Evolutionary conservation across 2,329 filamentous ascomycete genomes (phyloP).

Genomic region (Alternaria infectoria): DNA sequence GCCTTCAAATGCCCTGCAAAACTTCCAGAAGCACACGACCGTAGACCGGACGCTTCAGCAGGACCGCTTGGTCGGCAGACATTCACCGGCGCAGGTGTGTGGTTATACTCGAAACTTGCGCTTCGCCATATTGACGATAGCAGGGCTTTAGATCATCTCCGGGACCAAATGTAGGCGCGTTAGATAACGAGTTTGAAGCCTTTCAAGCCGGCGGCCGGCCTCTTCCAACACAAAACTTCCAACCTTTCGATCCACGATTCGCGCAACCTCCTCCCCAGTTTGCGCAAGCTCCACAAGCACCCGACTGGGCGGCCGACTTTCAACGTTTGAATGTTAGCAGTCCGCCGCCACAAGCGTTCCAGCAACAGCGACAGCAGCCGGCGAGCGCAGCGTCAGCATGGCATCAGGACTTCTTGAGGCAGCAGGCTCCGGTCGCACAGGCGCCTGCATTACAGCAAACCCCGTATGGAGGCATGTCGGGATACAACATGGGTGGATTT

Average conservation of each 20-base stretch:
- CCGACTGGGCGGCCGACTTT: slow-evolving; percentile 59
- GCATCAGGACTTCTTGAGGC: slow-evolving; percentile 66
- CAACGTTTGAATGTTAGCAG: slow-evolving; percentile 54
- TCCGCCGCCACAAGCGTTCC: slow-evolving; percentile 53
- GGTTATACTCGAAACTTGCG: neutral
- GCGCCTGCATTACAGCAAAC: slow-evolving; percentile 35
- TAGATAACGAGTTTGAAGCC: slow-evolving; percentile 73
- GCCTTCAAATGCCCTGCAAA: slow-evolving; percentile 76
- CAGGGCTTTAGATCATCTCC: slow-evolving; percentile 68
- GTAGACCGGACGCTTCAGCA: slow-evolving; percentile 75
- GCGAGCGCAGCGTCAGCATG: slow-evolving; percentile 53
- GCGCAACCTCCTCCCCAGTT: slow-evolving; percentile 47
- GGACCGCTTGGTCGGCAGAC: slow-evolving; percentile 66
- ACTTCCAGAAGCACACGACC: slow-evolving; percentile 72
- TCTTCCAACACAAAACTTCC: slow-evolving; percentile 48
- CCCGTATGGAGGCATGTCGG: slow-evolving; percentile 34
- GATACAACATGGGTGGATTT: slow-evolving; percentile 36
- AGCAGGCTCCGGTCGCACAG: slow-evolving; percentile 45
- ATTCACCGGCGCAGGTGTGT: slow-evolving; percentile 62
- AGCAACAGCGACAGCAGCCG: slow-evolving; percentile 52
- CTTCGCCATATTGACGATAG: neutral
- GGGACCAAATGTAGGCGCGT: slow-evolving; percentile 58
- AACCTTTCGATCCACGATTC: slow-evolving; percentile 44
- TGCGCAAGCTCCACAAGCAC: slow-evolving; percentile 41
- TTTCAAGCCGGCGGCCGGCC: slow-evolving; percentile 63